Base-by-base conservation (phyloP, 2,329 filamentous ascomycete species). In the Atkinsonella hypoxylon region DNA sequence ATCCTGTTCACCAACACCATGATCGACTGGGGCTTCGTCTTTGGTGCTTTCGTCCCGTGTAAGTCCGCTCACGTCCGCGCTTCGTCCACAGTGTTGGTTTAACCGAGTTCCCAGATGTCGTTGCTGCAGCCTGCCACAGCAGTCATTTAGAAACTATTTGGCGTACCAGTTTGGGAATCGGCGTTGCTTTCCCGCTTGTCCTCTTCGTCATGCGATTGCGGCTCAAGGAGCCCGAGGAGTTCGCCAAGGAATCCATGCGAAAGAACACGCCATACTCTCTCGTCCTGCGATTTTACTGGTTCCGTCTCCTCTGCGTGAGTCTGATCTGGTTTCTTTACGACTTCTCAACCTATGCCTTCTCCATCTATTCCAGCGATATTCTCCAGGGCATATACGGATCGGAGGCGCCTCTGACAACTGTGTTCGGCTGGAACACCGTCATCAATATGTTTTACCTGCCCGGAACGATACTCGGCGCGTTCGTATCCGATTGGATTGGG, bases 401-500 rank as follows among this genome's bases (percentile, higher is more conserved):
- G 0, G 59, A 64, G 4, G 73, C 79, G 0, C 77, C 83, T 0
- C 70, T 95, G 1, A 91, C 87, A 61, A 85, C 85, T 55, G 71
- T 82, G 11, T 90, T 95, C 54, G 90, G 89, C 40, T 95, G 89
- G 89, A 89, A 88, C 62, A 89, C 85, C 0, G 77, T 95, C 41
- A 81, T 94, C 70, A 95, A 93, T 65, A 71, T 89, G 55, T 95
- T 95, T 67, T 94, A 94, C 66, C 77, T 95, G 46, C 89, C 89
- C 0, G 90, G 90, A 1, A 87, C 87, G 22, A 73, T 90, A 48
- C 67, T 85, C 3, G 90, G 90, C 18, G 85, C 87, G 0, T 86
- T 86, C 51, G 70, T 86, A 7, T 85, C 82, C 26, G 90, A 96
- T 67, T 81, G 76, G 70, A 70, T 94, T 47, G 90, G 90, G 0